phyloP scores from a whole-genome alignment of 2,329 filamentous ascomycete genomes.

The Chaetomiaceae sp. region DNA sequence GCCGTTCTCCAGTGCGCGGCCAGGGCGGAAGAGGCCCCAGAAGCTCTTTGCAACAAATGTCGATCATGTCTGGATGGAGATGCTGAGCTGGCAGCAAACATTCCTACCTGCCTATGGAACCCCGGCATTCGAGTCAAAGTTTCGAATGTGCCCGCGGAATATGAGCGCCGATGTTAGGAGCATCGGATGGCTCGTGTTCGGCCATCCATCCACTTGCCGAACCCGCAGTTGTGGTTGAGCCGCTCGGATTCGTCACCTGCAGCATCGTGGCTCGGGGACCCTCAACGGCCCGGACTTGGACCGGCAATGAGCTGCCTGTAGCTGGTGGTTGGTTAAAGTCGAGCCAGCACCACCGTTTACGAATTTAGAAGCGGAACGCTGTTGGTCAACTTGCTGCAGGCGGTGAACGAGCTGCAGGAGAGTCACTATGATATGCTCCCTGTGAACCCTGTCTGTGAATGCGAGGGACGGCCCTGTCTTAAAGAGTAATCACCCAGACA shows the following conservation, averaged over 20 bases:
- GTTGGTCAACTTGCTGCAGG: background rate
- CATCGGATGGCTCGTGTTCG: background rate
- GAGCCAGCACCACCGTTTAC: background rate
- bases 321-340: background rate
- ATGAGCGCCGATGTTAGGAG: too few species aligned
- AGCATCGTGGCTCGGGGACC: background rate
- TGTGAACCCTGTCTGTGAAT: too few species aligned
- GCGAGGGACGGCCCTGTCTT: too few species aligned
- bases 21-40: background rate
- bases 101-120: too few species aligned
- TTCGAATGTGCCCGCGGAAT: too few species aligned
- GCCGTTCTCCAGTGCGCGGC: background rate
- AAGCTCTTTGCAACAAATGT: background rate
- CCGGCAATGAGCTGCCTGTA: background rate
- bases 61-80: slow-evolving; percentile 3
- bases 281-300: background rate
- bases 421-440: background rate
- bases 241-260: slow-evolving; percentile 1
- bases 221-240: background rate
- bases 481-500: too few species aligned
- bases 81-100: background rate
- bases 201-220: background rate
- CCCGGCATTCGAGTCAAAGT: too few species aligned
- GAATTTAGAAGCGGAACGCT: background rate
- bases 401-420: slow-evolving; percentile 2